These are phyloP conservation scores for Candida silvicultrix DNA, from an alignment of 805 yeast species.

Conservation along the genomic window DNA sequence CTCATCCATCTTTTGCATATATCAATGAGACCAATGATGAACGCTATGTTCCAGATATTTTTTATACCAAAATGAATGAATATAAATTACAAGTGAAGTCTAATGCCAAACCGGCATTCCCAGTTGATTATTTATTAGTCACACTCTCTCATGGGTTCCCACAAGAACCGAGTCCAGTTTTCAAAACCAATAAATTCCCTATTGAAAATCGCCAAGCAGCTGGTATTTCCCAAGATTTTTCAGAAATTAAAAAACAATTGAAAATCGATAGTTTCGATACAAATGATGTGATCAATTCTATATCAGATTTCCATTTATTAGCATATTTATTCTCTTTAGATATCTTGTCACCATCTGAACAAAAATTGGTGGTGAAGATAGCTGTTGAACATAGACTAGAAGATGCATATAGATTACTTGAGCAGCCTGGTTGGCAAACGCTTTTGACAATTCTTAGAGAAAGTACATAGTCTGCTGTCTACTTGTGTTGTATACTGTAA, in stretches of 20 bases:
- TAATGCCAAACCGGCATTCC: constrained; percentile 87
- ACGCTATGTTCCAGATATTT: constrained; percentile 92
- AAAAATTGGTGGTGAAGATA: constrained; percentile 38
- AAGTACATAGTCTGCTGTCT: constrained; percentile 14
- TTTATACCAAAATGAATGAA: constrained; percentile 79
- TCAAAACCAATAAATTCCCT: constrained; percentile 49
- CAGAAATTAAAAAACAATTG: constrained; percentile 46
- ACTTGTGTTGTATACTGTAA: too few species aligned
- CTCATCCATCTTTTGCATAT: constrained; percentile 83
- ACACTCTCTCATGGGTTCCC: constrained; percentile 94
- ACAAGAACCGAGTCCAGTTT: constrained; percentile 44
- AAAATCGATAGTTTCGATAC: constrained; percentile 23
- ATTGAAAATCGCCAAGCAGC: constrained; percentile 74
- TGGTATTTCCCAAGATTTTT: constrained; percentile 68
- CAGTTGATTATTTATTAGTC: constrained; percentile 83
- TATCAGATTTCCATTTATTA: constrained; percentile 76
- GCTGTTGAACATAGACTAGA: constrained; percentile 36
- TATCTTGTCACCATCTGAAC: constrained; percentile 52
- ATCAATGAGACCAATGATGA: constrained; percentile 66
- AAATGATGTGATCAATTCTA: constrained; percentile 26
- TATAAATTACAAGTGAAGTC: constrained; percentile 83
- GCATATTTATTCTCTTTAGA: constrained; percentile 49
- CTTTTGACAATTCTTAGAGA: constrained; percentile 47
- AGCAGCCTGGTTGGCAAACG: constrained; percentile 78
- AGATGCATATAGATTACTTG: constrained; percentile 45